A percentile compares a stretch with the other conserved stretches of the same genome.
phyloP scores from a whole-genome alignment of 2,329 filamentous ascomycete species.

The Aspergillus tamarii region DNA sequence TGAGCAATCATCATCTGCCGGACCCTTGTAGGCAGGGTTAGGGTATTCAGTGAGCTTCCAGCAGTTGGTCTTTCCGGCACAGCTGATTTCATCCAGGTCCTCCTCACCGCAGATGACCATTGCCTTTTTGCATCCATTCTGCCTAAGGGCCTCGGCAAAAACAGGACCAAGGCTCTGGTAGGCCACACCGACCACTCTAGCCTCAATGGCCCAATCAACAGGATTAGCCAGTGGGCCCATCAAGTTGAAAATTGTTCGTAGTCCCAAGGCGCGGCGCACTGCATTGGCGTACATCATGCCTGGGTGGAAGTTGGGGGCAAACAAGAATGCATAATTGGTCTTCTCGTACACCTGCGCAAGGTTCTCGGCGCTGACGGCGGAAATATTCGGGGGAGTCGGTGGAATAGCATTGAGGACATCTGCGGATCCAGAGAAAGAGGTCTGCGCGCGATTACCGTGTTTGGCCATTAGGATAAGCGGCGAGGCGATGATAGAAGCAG shows the following conservation, averaged over 20 bases:
- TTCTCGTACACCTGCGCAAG: slow-evolving; percentile 73
- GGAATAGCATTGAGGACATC: slow-evolving; percentile 80
- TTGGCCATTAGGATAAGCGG: slow-evolving; percentile 85
- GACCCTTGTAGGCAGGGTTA: slow-evolving; percentile 47
- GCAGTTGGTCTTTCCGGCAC: slow-evolving; percentile 84
- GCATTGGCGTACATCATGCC: slow-evolving; percentile 89
- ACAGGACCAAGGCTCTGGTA: slow-evolving; percentile 83
- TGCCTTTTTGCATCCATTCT: slow-evolving; percentile 78
- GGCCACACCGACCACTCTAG: slow-evolving; percentile 89
- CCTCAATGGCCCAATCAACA: slow-evolving; percentile 80
- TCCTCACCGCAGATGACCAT: slow-evolving; percentile 92
- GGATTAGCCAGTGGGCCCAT: slow-evolving; percentile 92
- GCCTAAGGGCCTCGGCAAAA: slow-evolving; percentile 80
- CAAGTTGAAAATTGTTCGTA: slow-evolving; percentile 97
- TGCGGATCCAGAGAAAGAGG: slow-evolving; percentile 92
- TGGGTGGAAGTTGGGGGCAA: slow-evolving; percentile 93
- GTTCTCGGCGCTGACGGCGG: slow-evolving; percentile 71
- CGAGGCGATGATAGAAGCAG: slow-evolving; percentile 87
- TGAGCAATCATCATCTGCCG: slow-evolving; percentile 48
- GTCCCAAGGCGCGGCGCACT: slow-evolving; percentile 84
- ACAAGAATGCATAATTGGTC: slow-evolving; percentile 93
- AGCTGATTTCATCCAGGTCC: slow-evolving; percentile 93
- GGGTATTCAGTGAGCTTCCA: slow-evolving; percentile 71
- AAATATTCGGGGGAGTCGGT: slow-evolving; percentile 73
- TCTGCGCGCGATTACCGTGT: slow-evolving; percentile 94